phyloP scores from a whole-genome alignment of 2,329 filamentous ascomycete genomes.

The Hymenoscyphus repandus region DNA sequence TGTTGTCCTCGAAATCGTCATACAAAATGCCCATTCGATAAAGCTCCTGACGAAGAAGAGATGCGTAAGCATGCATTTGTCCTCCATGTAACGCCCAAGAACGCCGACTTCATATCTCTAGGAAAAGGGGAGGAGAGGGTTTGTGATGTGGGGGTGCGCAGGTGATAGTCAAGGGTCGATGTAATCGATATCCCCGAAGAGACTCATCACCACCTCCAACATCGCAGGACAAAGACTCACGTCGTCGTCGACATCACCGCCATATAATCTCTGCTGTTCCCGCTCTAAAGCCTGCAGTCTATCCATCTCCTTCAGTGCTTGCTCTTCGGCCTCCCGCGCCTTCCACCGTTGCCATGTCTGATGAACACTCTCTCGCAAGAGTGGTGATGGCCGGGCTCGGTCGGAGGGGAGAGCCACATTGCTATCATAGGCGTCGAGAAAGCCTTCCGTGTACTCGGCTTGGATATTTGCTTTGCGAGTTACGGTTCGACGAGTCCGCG shows the following conservation, averaged over 20 bases:
- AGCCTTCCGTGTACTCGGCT: constrained; percentile 22
- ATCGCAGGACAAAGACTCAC: constrained; percentile 30
- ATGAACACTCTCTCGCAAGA: constrained; percentile 29
- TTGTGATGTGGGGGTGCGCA: neutral
- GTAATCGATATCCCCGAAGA: constrained; percentile 32
- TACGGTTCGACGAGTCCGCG: constrained; percentile 26
- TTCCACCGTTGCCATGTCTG: constrained; percentile 30
- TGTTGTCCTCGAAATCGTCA: constrained; percentile 7
- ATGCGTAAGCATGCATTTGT: constrained; percentile 27
- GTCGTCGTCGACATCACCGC: constrained; percentile 28
- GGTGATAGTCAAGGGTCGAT: constrained; percentile 25
- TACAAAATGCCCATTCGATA: constrained; percentile 20
- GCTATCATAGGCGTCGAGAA: constrained; percentile 24
- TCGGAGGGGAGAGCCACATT: constrained; percentile 24
- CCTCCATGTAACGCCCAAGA: constrained; percentile 5
- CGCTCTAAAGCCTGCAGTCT: constrained; percentile 18
- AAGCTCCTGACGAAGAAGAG: constrained; percentile 22
- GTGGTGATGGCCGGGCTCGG: constrained; percentile 24
- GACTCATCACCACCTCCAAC: constrained; percentile 28
- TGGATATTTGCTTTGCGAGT: constrained; percentile 23
- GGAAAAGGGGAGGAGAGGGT: constrained; percentile 9
- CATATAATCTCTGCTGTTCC: constrained; percentile 27
- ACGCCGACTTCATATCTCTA: constrained; percentile 8
- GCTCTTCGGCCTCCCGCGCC: constrained; percentile 26
- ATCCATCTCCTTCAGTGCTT: constrained; percentile 21